Evolutionary conservation across 495 filamentous ascomycete species (phyloP).

Genomic region (Clohesyomyces aquaticus): DNA sequence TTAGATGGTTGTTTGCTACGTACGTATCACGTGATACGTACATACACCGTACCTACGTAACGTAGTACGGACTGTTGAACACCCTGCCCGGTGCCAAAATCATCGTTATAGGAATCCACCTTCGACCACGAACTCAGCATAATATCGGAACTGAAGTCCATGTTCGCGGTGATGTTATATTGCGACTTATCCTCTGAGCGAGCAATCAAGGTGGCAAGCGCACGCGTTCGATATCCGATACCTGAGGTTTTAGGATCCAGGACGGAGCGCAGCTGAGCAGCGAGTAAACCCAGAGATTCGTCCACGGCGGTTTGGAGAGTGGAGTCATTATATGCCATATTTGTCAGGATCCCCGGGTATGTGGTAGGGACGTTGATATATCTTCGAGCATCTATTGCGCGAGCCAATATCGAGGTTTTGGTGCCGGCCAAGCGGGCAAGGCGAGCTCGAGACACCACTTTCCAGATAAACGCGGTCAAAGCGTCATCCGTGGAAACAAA

Average conservation of each 20-base stretch:
- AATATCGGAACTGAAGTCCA: slow-evolving; percentile 50
- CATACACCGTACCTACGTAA: no score
- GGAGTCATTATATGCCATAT: slow-evolving; percentile 50
- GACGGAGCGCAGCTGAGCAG: slow-evolving; percentile 52
- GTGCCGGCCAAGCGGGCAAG: slow-evolving; percentile 46
- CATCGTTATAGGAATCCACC: slow-evolving; percentile 47
- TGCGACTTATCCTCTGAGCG: slow-evolving; percentile 44
- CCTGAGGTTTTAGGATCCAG: slow-evolving; percentile 49
- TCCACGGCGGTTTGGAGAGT: slow-evolving; percentile 43
- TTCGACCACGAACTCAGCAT: slow-evolving; percentile 61
- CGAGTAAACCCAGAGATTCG: slow-evolving; percentile 48
- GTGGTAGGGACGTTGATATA: slow-evolving; percentile 50
- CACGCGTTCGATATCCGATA: slow-evolving; percentile 45
- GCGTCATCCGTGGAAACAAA: slow-evolving; percentile 56
- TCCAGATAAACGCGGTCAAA: slow-evolving; percentile 58
- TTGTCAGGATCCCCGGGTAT: slow-evolving; percentile 50
- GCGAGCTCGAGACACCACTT: slow-evolving; percentile 54
- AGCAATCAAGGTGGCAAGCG: slow-evolving; percentile 51
- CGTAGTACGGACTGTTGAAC: no score
- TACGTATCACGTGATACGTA: no score
- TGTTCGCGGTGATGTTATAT: slow-evolving; percentile 41
- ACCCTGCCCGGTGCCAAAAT: slow-evolving; percentile 56
- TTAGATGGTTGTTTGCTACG: no score
- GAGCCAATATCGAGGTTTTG: slow-evolving; percentile 49
- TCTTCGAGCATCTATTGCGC: slow-evolving; percentile 57